Evolutionary conservation across 768 basidiomycete species (phyloP), one percentile per base, ranked within the genome.

Genomic region (Lyophyllum decastes): DNA sequence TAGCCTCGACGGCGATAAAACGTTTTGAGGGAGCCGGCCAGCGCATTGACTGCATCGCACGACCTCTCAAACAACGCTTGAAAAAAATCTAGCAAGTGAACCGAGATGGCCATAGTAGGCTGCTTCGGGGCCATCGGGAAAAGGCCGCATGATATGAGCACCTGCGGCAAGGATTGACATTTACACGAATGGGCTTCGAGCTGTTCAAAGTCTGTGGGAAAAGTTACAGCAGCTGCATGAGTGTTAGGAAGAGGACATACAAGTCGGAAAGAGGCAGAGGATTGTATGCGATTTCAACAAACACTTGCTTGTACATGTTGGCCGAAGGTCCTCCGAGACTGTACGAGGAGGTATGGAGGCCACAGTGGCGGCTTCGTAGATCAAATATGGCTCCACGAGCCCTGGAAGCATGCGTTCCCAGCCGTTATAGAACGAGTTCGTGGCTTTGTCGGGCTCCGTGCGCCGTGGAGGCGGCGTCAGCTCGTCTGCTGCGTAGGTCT

Each of bases 11-110:
- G 49, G 10, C 27, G 54, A 44, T 78, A 77, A 47, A 72, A 70
- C 0, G 61, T 64, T 22, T 67, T 68, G 2, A 76, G 59, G 0
- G 71, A 68, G 14, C 46, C 38, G 0, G 73, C 61, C 26, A 72
- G 40, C 0, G 64, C 72, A 41, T 68, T 65, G 35, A 76, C 61
- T 3, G 74, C 74, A 53, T 78, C 68, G 21, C 74, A 76, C 0
- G 76, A 74, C 0, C 65, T 59, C 53, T 77, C 69, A 41, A 78
- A 78, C 1, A 76, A 55, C 1, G 69, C 64, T 0, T 44, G 54
- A 52, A 74, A 76, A 51, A 76, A 74, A 1, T 70, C 58, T 0
- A 76, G 55, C 0, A 76, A 58, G 5, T 73, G 65, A 2, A 75
- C 59, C 30, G 75, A 59, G 40, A 68, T 6, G 24, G 70, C 69